Conservation (phyloP, 2,329 filamentous ascomycete species). For the Phaeoacremonium minimum region DNA sequence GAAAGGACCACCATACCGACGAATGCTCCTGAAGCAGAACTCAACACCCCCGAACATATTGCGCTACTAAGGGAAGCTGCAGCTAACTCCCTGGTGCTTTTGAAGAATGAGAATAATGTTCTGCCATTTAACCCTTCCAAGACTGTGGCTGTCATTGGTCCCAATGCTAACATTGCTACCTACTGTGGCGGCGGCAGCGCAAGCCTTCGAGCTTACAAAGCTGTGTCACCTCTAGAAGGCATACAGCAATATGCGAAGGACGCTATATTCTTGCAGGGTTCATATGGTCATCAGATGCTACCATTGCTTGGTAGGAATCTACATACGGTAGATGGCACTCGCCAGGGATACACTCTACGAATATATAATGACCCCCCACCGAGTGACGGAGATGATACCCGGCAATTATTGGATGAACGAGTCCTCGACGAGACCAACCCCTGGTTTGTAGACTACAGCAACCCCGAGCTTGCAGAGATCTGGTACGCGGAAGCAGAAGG, state of each 20-base stretch:
- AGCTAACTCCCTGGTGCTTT: slow-evolving; percentile 56
- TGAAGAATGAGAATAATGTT: slow-evolving; percentile 57
- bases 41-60: slow-evolving; percentile 23
- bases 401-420: slow-evolving; percentile 14
- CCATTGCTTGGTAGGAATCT: slow-evolving; percentile 20
- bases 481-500: slow-evolving; percentile 19
- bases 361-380: slow-evolving; percentile 16
- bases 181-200: slow-evolving; percentile 28
- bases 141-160: slow-evolving; percentile 47
- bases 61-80: slow-evolving; percentile 51
- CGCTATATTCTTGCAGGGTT: slow-evolving; percentile 17
- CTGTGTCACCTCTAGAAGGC: slow-evolving; percentile 22
- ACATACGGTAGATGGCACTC: slow-evolving; percentile 14
- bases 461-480: slow-evolving; percentile 12
- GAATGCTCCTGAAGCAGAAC: slow-evolving; percentile 17
- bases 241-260: slow-evolving; percentile 15
- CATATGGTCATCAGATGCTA: slow-evolving; percentile 24
- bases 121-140: slow-evolving; percentile 43
- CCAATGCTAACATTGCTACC: slow-evolving; percentile 38
- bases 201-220: slow-evolving; percentile 23
- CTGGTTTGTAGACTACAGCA: slow-evolving; percentile 19
- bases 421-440: slow-evolving; percentile 15
- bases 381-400: neutral
- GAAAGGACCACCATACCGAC: slow-evolving; percentile 3
- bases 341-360: slow-evolving; percentile 17